Evolutionary conservation across 2,329 filamentous ascomycete species (phyloP), one percentile per base, ranked within the genome.

Genomic region (Aspergillus brasiliensis): DNA sequence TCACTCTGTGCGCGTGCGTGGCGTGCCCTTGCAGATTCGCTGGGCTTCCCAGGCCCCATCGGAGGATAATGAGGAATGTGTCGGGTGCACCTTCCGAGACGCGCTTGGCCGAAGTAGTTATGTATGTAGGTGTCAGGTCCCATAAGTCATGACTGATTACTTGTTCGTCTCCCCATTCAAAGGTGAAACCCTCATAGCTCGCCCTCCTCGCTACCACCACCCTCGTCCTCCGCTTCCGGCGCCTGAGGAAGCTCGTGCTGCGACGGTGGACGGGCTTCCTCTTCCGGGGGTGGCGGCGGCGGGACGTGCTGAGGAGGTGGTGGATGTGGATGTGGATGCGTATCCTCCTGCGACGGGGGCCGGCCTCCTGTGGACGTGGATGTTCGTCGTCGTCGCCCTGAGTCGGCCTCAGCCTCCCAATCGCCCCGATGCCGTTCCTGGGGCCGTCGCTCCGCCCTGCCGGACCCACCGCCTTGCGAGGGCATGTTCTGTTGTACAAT

Each of bases 171-270:
- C 28, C 28, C 11, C 31, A 34, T 34, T 34, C 31, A 34, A 34
- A 47, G 21, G 44, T 47, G 44, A 48, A 17, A 25, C n/a, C 25
- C 21, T 52, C 58, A 78, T 37, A 79, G 67, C 61, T 80, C 78
- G 13, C 78, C 77, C 57, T 79, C 78, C 62, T 80, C 78, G 55
- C 77, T 79, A 3, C 77, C 76, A 27, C 70, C 75, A 6, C 71
- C 75, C 44, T 76, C 75, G 19, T 71, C 71, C 19, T 66, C 62
- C 28, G 47, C 47, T 25, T 62, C 57, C 38, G 17, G 55, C n/a
- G 58, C 42, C 11, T 25, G 11, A 17, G 40, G 23, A 11, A 38
- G 52, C 38, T 28, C 25, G n/a, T 38, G 51, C 15, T 48, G 46
- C 37, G 51, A 42, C 15, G 38, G 51, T 17, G 51, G 38, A 15